Percentiles rank a stretch among this genome's conserved stretches.
These are phyloP conservation scores for Microstegium vimineum DNA, from an alignment of 176 grass and related monocot genomes.

Conservation along the genomic window DNA sequence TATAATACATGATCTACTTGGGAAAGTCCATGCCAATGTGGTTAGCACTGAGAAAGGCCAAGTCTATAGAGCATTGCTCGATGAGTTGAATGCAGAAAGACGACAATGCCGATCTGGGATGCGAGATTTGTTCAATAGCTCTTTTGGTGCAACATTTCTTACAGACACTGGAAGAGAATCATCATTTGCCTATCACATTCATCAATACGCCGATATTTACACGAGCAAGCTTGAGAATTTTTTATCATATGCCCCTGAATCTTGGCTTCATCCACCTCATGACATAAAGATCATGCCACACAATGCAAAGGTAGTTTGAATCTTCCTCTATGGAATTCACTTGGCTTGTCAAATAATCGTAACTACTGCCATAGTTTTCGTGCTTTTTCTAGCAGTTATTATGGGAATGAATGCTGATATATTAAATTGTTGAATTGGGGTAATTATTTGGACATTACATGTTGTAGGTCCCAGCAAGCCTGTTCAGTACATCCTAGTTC, in stretches of 20 bases:
- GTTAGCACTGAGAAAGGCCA: constrained; percentile 84
- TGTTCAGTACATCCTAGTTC: constrained; percentile 54
- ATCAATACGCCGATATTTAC: constrained; percentile 98
- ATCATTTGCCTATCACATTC: constrained; percentile 91
- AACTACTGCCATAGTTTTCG: neutral
- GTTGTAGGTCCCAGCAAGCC: constrained; percentile 68
- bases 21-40: constrained; percentile 81
- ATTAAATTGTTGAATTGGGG: neutral
- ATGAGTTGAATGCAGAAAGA: constrained; percentile 85
- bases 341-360: neutral
- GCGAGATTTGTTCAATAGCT: constrained; percentile 71
- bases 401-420: neutral
- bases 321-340: neutral
- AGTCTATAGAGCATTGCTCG: constrained; percentile 63
- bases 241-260: constrained; percentile 55
- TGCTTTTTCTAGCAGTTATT: constrained; percentile 8
- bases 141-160: constrained; percentile 90
- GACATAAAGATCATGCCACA: constrained; percentile 99
- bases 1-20: constrained; percentile 92
- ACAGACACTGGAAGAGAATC: constrained; percentile 96
- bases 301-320: constrained; percentile 73
- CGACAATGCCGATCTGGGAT: constrained; percentile 66
- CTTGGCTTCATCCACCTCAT: constrained; percentile 93
- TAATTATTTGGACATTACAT: constrained; percentile 25
- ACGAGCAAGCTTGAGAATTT: constrained; percentile 93